Evolutionary conservation across 2,329 filamentous ascomycete genomes (phyloP), one percentile per base, ranked within the genome.

Genomic region (Nemania abortiva): DNA sequence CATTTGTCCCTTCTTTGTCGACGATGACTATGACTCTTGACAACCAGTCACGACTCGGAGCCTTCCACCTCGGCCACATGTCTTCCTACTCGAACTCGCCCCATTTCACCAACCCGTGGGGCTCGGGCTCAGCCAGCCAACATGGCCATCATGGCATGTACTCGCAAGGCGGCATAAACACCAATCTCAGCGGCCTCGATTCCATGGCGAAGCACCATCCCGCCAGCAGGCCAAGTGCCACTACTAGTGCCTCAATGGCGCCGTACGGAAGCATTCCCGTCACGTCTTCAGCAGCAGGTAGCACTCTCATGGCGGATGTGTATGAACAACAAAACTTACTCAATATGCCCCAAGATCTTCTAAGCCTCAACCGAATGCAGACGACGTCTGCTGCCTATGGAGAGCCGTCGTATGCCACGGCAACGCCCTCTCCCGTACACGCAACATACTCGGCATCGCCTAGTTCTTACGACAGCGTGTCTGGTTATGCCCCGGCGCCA

Each of bases 11-110:
- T 70, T 70, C 70, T 70, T 71, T 66, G 71, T 77, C 74, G 84
- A 89, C 82, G 82, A 97, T 97, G 94, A 96, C 94, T 84, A 97
- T 97, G 94, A 93, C 95, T 82, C 89, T 97, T 85, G 94, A 97
- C 84, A 92, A 94, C 82, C 94, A 95, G 84, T 93, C 90, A 85
- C 89, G 89, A 81, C 93, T 92, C 84, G 92, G 88, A 78, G 88
- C 87, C 80, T 82, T 97, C 84, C 90, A 89, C 81, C 96, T 95
- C 85, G 93, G 95, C 81, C 87, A 89, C 80, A 90, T 94, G 86
- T 90, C 92, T 80, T 81, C 83, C 75, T 94, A 93, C 82, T 80
- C 86, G 77, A 79, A 87, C 84, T 79, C 86, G 83, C 89, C 92
- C 73, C 92, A 96, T 73, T 98, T 98, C 84, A 94, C 92, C 77